A percentile compares a stretch with the other conserved stretches of the same genome.
Conservation (phyloP, 2,329 filamentous ascomycete species). For the Penicillium sp. region DNA sequence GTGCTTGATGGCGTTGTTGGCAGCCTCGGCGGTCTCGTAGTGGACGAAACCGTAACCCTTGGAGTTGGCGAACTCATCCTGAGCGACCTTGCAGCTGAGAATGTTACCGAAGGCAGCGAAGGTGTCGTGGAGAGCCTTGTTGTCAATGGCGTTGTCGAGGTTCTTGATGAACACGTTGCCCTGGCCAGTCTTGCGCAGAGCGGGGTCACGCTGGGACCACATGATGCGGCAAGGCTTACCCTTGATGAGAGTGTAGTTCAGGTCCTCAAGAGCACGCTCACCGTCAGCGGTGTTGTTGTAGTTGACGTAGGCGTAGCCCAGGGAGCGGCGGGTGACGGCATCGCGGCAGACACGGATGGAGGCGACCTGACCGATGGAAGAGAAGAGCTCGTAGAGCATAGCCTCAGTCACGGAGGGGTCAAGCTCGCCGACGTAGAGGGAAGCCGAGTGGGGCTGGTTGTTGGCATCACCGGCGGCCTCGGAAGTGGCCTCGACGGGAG, state of each 20-base stretch:
- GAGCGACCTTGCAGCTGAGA: slow-evolving; percentile 97
- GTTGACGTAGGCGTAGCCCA: slow-evolving; percentile 99
- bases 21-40: slow-evolving; percentile 98
- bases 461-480: slow-evolving; percentile 52
- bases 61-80: slow-evolving; percentile 94
- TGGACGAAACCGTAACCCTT: slow-evolving; percentile 99
- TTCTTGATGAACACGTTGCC: slow-evolving; percentile 99
- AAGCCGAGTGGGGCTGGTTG: slow-evolving; percentile 88
- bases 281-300: slow-evolving; percentile 97
- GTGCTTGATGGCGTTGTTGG: slow-evolving; percentile 95
- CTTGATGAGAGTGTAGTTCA: slow-evolving; percentile 99
- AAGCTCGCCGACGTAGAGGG: slow-evolving; percentile 97
- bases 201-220: slow-evolving; percentile 99
- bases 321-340: slow-evolving; percentile 94
- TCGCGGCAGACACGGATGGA: slow-evolving; percentile 99
- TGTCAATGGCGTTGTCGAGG: slow-evolving; percentile 96
- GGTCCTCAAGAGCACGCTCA: slow-evolving; percentile 96
- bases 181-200: slow-evolving; percentile 97
- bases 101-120: slow-evolving; percentile 99
- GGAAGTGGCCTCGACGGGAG: slow-evolving; percentile 60
- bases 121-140: slow-evolving; percentile 99
- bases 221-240: slow-evolving; percentile 98
- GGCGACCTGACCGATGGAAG: slow-evolving; percentile 96
- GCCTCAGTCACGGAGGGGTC: slow-evolving; percentile 97
- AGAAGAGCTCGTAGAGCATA: slow-evolving; percentile 99